phyloP scores from a whole-genome alignment of 73 alveolate genomes.

The Paramecium pentaurelia region DNA sequence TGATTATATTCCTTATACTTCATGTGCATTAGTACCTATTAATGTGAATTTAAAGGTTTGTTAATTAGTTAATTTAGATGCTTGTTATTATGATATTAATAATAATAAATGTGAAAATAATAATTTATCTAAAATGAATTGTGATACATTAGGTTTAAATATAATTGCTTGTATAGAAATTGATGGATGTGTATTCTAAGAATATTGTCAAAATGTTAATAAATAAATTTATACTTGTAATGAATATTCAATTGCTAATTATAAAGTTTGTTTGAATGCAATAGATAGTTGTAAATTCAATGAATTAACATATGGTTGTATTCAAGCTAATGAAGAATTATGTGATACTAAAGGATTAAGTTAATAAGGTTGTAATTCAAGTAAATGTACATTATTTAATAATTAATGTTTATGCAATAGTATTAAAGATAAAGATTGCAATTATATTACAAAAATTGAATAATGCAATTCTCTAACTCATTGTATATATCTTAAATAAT shows the following conservation, averaged over 20 bases:
- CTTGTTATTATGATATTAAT: neutral
- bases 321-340: neutral
- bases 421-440: neutral
- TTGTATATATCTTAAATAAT: neutral
- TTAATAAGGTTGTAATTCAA: neutral
- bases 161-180: neutral
- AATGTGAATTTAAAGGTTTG: neutral
- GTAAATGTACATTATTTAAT: neutral
- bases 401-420: neutral
- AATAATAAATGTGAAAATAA: neutral
- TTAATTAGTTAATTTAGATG: neutral
- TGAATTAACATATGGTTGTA: slow-evolving; percentile 6
- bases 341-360: slow-evolving; percentile 25
- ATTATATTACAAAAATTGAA: neutral
- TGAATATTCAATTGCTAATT: neutral
- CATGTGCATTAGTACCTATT: neutral
- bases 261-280: neutral
- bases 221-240: neutral
- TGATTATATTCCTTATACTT: neutral
- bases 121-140: neutral
- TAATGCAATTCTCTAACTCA: neutral
- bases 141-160: neutral
- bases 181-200: neutral
- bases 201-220: neutral
- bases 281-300: neutral